Base-by-base conservation (phyloP, 148 eudicot genomes). In the Rhododendron molle region DNA sequence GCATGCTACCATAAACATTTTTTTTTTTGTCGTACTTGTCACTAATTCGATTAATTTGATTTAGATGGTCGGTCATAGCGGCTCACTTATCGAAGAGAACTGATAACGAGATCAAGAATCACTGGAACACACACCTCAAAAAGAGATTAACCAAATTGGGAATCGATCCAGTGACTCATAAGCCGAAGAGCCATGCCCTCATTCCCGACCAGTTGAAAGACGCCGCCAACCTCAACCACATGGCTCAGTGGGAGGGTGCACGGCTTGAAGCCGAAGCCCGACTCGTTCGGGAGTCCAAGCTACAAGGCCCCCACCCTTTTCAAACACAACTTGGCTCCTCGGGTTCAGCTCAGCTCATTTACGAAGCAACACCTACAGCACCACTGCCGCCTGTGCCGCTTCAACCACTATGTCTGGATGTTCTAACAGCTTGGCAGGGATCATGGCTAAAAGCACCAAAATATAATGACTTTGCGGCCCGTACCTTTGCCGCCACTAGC, bases 231-330 rank as follows among this genome's bases (percentile, higher is more conserved):
- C 86, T 89, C 15, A 87, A 84, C 84, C 92, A 90, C 87, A 90
- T 90, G 92, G 88, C 92, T 67, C 90, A 90, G 28, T 90, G 92
- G 92, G 92, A 90, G 80, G 86, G 65, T 16, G 92, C 90, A 7
- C 88, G 92, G 30, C 89, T 90, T 3, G 89, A 90, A 82, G 92
- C 92, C 50, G 92, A 90, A 85, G 88, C 92, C 30, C 46, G 92
- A 40, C 85, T 90, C 14, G 87, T 47, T 83, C 83, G 86, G 10
- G 80, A 88, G 16, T 86, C 90, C 50, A 85, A 83, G 54, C 23
- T 43, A 18, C 58, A 36, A 3, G 52, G 43, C 2, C 34, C 7
- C 50, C 43, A 77, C 1, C 74, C 86, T 40, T 58, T 36, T 15
- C 73, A 76, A 52, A 34, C 81, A 3, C 86, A 52, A 8, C 36